Evolutionary conservation across 768 basidiomycete genomes (phyloP).

Genomic region (Peribolospora baueri): DNA sequence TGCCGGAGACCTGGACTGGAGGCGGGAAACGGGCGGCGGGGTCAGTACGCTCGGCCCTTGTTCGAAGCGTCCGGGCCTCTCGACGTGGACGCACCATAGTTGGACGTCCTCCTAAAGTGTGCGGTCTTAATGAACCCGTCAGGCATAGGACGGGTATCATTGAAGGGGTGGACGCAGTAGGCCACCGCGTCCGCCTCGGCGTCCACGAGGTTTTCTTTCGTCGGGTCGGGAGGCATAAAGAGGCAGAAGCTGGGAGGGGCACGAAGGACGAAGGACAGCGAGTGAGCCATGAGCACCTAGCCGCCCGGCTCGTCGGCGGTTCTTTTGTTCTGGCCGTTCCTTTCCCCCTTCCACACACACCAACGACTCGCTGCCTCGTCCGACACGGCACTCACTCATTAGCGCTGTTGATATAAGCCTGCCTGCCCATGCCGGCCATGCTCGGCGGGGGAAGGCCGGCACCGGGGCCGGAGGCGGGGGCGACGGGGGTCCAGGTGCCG

Average conservation of each 20-base stretch:
- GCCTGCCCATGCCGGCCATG: neutral
- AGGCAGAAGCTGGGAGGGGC: neutral
- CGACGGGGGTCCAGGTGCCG: neutral
- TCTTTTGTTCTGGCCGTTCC: no score
- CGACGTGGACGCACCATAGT: neutral
- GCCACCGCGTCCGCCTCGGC: constrained; percentile 1
- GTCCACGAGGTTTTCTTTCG: neutral
- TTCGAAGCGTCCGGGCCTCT: no score
- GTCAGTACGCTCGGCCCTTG: no score
- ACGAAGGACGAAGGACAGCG: no score
- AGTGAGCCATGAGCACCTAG: no score
- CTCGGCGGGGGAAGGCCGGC: neutral
- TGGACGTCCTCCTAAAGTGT: neutral
- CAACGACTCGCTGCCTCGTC: no score
- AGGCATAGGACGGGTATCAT: neutral
- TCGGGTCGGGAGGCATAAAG: neutral
- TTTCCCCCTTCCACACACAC: no score
- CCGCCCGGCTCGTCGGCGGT: no score
- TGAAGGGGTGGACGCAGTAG: constrained; percentile 1
- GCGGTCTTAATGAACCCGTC: neutral
- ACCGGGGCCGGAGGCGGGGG: neutral
- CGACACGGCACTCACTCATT: neutral
- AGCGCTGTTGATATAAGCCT: neutral
- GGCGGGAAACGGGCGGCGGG: no score
- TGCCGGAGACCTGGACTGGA: neutral